Conservation (phyloP, 495 filamentous ascomycete species). For the Haplographium delicatum region DNA sequence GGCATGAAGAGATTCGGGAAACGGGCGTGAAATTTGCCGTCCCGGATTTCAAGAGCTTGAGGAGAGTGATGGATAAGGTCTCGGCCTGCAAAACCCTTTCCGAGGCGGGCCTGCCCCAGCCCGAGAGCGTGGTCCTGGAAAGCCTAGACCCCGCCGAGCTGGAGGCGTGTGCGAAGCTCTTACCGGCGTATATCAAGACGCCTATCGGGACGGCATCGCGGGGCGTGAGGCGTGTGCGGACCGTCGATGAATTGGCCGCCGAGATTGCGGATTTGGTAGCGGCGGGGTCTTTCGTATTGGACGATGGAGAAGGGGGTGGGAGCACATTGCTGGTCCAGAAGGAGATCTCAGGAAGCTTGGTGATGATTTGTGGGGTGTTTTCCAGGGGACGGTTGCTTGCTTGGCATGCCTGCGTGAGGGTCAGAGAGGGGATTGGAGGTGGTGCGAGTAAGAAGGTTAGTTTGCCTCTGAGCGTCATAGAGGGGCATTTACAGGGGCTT, state of each 20-base stretch:
- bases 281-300: background rate
- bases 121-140: slow-evolving; percentile 4
- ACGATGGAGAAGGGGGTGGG: background rate
- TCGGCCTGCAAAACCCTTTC: background rate
- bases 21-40: slow-evolving; percentile 3
- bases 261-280: background rate
- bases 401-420: slow-evolving; percentile 7
- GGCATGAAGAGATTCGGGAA: background rate
- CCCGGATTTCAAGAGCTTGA: background rate
- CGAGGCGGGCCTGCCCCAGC: background rate
- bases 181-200: slow-evolving; percentile 6
- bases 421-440: slow-evolving; percentile 1
- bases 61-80: slow-evolving; percentile 7
- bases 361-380: slow-evolving; percentile 11
- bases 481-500: background rate
- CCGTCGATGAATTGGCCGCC: background rate
- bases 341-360: background rate
- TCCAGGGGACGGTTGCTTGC: slow-evolving; percentile 1
- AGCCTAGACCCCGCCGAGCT: background rate
- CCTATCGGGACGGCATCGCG: background rate
- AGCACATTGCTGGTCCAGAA: background rate
- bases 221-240: background rate
- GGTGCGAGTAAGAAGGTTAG: slow-evolving; percentile 4
- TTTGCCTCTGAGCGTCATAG: background rate
- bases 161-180: background rate